phyloP scores from a whole-genome alignment of 1,139 yeast genomes.

The Kodamaea derodonti region DNA sequence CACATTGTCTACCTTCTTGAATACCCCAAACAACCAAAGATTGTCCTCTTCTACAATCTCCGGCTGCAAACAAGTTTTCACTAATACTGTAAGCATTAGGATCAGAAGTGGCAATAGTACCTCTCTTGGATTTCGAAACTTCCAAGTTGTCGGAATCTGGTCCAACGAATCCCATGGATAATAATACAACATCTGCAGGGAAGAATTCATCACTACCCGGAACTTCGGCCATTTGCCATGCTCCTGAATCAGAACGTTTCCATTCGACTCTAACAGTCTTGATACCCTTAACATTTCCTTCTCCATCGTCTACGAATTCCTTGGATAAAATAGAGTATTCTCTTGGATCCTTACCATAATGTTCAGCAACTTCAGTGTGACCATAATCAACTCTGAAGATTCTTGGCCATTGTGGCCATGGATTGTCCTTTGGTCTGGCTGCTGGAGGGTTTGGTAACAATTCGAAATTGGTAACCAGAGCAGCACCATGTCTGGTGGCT shows the following conservation, averaged over 20 bases:
- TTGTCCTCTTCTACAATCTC: constrained; percentile 99
- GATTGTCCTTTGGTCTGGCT: constrained; percentile 87
- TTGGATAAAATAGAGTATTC: constrained; percentile 93
- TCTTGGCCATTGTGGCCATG: constrained; percentile 99
- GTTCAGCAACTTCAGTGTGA: constrained; percentile 90
- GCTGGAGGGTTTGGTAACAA: constrained; percentile 89
- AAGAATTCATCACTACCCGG: constrained; percentile 92
- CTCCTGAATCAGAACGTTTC: constrained; percentile 93
- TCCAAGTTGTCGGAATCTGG: constrained; percentile 83
- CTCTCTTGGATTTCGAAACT: constrained; percentile 76
- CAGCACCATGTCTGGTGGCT: constrained; percentile 94
- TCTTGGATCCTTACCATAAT: constrained; percentile 96
- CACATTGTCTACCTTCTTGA: constrained; percentile 98
- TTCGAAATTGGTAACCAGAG: constrained; percentile 93
- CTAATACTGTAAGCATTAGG: constrained; percentile 70
- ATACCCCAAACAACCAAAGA: constrained; percentile 99
- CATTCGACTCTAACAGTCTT: constrained; percentile 97
- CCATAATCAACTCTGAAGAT: constrained; percentile 97
- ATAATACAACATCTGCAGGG: constrained; percentile 89
- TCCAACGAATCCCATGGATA: constrained; percentile 97
- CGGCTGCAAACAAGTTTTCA: constrained; percentile 83
- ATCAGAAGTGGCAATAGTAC: constrained; percentile 71
- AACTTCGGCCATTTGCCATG: constrained; percentile 98
- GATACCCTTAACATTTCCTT: constrained; percentile 90
- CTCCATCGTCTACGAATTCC: constrained; percentile 92